Conservation (phyloP, 106 monocot genomes). For the Alisma plantagoaquatica region DNA sequence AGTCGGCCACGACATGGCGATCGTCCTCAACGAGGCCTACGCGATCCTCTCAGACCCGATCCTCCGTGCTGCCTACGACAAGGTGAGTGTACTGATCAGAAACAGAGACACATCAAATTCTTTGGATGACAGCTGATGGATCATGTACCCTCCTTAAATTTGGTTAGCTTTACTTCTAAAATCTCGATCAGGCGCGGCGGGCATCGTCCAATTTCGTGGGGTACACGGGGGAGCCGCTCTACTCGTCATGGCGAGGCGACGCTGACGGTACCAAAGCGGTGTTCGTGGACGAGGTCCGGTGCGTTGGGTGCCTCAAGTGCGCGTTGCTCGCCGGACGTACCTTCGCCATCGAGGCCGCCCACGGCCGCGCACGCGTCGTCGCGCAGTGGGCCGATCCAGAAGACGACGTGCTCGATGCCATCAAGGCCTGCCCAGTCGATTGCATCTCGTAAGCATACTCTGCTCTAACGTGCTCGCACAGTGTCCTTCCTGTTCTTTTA, state of each 20-base stretch:
- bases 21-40: slow-evolving; percentile 81
- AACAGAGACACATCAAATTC: too few species aligned
- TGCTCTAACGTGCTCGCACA: too few species aligned
- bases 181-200: too few species aligned
- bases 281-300: slow-evolving; percentile 79
- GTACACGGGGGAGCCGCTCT: slow-evolving; percentile 63
- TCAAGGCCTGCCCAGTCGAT: slow-evolving; percentile 71
- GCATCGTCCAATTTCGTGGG: too few species aligned
- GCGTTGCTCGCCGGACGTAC: slow-evolving; percentile 68
- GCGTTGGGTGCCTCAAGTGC: slow-evolving; percentile 88
- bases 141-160: too few species aligned
- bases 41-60: slow-evolving; percentile 74
- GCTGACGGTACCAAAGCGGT: slow-evolving; percentile 56
- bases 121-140: too few species aligned
- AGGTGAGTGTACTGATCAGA: slow-evolving; percentile 54
- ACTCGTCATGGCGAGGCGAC: slow-evolving; percentile 65
- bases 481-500: too few species aligned
- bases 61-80: slow-evolving; percentile 51
- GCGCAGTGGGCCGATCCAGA: slow-evolving; percentile 84
- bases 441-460: slow-evolving; percentile 73
- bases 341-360: slow-evolving; percentile 67
- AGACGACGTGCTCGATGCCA: slow-evolving; percentile 59
- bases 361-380: slow-evolving; percentile 80
- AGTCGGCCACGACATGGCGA: slow-evolving; percentile 85
- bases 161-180: too few species aligned